These are phyloP conservation scores for Globisporangium paddicum DNA, from an alignment of 352 stramenopile species.

Conservation along the genomic window DNA sequence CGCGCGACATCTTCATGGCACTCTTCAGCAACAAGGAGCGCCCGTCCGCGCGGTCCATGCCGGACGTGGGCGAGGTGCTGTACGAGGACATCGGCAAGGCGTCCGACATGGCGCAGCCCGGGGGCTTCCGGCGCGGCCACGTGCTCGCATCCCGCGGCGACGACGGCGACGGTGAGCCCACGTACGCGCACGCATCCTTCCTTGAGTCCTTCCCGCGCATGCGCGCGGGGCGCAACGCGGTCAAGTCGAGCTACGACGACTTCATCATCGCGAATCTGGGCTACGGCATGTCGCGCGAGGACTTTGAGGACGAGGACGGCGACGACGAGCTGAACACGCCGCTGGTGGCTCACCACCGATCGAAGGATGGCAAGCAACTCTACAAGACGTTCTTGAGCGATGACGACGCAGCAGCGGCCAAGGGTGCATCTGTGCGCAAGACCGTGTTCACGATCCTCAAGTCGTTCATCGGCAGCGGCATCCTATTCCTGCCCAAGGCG, in stretches of 20 bases:
- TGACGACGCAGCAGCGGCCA: constrained; percentile 15
- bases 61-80: constrained; percentile 48
- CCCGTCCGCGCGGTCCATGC: constrained; percentile 35
- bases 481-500: constrained; percentile 62
- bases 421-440: constrained; percentile 38
- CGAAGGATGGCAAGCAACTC: constrained; percentile 16
- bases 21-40: constrained; percentile 52
- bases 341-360: constrained; percentile 20
- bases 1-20: constrained; percentile 61
- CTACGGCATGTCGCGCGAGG: constrained; percentile 34
- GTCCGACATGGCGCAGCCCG: constrained; percentile 47
- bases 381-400: constrained; percentile 8
- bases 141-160: constrained; percentile 35
- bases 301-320: constrained; percentile 26
- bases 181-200: constrained; percentile 47
- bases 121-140: constrained; percentile 51
- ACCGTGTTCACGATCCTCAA: constrained; percentile 72
- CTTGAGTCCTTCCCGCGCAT: constrained; percentile 28
- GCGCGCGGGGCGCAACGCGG: constrained; percentile 16
- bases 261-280: constrained; percentile 50
- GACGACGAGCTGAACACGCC: constrained; percentile 29
- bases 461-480: constrained; percentile 64
- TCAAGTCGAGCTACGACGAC: constrained; percentile 45
- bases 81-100: constrained; percentile 55
- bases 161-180: constrained; percentile 23